These are phyloP conservation scores for Suhomyces wounanorum DNA, from an alignment of 1,139 yeast genomes.

Conservation along the genomic window DNA sequence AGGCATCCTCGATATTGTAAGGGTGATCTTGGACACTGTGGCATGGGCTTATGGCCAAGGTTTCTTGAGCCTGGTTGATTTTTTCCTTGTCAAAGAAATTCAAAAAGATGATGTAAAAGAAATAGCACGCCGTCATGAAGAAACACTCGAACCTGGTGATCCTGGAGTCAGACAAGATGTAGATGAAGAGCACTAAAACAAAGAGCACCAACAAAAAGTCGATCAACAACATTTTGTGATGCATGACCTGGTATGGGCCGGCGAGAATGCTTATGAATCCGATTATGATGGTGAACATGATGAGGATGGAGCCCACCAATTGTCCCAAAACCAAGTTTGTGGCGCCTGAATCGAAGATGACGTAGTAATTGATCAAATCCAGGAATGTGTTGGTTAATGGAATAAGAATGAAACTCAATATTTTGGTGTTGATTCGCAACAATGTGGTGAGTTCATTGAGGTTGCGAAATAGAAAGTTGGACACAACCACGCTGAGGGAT, in stretches of 20 bases:
- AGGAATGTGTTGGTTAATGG: slow-evolving; percentile 46
- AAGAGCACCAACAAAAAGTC: slow-evolving; percentile 38
- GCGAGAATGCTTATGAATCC: slow-evolving; percentile 36
- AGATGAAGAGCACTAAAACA: slow-evolving; percentile 41
- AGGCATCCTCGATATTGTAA: slow-evolving; percentile 31
- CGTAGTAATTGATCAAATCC: slow-evolving; percentile 41
- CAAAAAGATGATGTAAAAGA: slow-evolving; percentile 32
- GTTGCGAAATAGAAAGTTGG: slow-evolving; percentile 37
- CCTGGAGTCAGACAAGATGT: slow-evolving; percentile 52
- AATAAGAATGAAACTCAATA: slow-evolving; percentile 38
- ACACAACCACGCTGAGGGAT: slow-evolving; percentile 37
- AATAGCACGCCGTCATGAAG: slow-evolving; percentile 43
- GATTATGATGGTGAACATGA: slow-evolving; percentile 39
- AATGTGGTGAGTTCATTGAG: slow-evolving; percentile 31
- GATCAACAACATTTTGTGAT: slow-evolving; percentile 25
- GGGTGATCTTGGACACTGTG: slow-evolving; percentile 16
- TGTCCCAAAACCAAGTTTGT: slow-evolving; percentile 45
- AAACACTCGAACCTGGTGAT: slow-evolving; percentile 50
- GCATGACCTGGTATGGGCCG: slow-evolving; percentile 26
- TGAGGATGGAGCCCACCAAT: slow-evolving; percentile 40
- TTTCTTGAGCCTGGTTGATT: slow-evolving; percentile 7
- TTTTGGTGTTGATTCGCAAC: slow-evolving; percentile 32
- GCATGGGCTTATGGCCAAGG: slow-evolving; percentile 3
- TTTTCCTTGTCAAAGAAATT: slow-evolving; percentile 14
- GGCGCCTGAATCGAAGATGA: slow-evolving; percentile 33